These are phyloP conservation scores for Trichoderma afroharzianum DNA, from an alignment of 2,329 filamentous ascomycete species.

Conservation along the genomic window DNA sequence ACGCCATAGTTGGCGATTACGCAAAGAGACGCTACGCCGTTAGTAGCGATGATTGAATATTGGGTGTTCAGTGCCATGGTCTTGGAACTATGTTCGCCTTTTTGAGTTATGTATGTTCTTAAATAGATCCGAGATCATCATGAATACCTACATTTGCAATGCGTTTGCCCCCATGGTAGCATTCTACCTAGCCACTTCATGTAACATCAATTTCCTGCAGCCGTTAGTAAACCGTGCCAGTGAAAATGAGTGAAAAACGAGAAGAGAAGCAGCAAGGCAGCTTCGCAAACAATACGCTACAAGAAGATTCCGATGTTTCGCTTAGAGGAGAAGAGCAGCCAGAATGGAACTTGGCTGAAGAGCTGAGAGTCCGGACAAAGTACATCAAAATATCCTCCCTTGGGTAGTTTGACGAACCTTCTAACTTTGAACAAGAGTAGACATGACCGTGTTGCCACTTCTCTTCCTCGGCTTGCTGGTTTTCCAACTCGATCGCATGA, in stretches of 20 bases:
- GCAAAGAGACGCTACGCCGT: background rate
- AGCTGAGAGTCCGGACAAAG: background rate
- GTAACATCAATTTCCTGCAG: background rate
- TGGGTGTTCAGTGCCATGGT: background rate
- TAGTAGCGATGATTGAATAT: background rate
- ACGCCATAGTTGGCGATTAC: background rate
- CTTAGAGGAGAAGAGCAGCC: background rate
- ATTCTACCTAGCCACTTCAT: background rate
- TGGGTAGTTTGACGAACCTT: background rate
- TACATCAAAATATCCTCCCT: background rate
- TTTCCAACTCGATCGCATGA: constrained; percentile 43
- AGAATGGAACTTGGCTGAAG: background rate
- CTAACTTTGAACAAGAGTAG: constrained; percentile 34
- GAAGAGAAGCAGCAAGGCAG: background rate
- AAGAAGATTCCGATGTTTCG: background rate
- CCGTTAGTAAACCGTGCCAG: background rate
- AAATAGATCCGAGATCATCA: background rate
- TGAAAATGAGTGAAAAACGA: background rate
- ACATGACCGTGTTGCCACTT: constrained; percentile 45
- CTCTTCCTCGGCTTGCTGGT: constrained; percentile 48
- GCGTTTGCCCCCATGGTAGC: background rate
- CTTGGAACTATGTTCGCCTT: background rate
- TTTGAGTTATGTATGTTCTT: background rate
- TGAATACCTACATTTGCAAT: background rate
- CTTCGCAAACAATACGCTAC: background rate